A percentile compares a stretch with the other conserved stretches of the same genome.
phyloP scores from a whole-genome alignment of 2,329 filamentous ascomycete species.

The Colletotrichum phormii region DNA sequence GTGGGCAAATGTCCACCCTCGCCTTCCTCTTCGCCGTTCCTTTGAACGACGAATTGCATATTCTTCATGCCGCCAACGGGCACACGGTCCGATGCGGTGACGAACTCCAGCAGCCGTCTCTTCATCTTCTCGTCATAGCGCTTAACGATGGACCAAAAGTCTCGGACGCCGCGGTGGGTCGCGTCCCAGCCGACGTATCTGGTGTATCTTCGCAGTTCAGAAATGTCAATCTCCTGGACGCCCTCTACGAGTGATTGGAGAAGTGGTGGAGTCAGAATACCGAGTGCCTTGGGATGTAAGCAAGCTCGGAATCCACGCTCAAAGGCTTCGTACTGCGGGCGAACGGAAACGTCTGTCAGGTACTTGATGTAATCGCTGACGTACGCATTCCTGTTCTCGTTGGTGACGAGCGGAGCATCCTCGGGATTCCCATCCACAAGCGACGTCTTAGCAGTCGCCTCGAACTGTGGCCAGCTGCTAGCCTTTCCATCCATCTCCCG shows the following conservation, averaged over 20 bases:
- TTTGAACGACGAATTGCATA: constrained; percentile 85
- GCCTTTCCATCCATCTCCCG: constrained; percentile 62
- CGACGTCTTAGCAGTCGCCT: constrained; percentile 42
- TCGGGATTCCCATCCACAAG: constrained; percentile 53
- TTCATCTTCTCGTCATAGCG: constrained; percentile 76
- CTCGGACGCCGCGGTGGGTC: constrained; percentile 74
- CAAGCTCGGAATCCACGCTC: constrained; percentile 82
- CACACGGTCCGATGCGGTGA: constrained; percentile 91
- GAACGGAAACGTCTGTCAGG: constrained; percentile 82
- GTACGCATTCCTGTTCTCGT: constrained; percentile 81
- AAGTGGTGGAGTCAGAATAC: constrained; percentile 76
- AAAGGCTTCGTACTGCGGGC: constrained; percentile 84
- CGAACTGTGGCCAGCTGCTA: constrained; percentile 66
- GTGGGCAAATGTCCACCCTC: constrained; percentile 76
- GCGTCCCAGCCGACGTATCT: constrained; percentile 86
- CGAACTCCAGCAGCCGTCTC: constrained; percentile 86
- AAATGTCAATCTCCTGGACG: constrained; percentile 81
- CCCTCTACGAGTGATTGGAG: constrained; percentile 88
- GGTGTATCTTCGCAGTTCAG: constrained; percentile 76
- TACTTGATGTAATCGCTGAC: constrained; percentile 88
- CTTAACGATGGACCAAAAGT: constrained; percentile 88
- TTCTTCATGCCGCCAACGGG: constrained; percentile 88
- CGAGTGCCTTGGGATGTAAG: constrained; percentile 76
- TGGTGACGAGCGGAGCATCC: constrained; percentile 81
- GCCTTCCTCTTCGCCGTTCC: constrained; percentile 73